phyloP scores from a whole-genome alignment of 176 grass and related monocot species.

The Ensete ventricosum region DNA sequence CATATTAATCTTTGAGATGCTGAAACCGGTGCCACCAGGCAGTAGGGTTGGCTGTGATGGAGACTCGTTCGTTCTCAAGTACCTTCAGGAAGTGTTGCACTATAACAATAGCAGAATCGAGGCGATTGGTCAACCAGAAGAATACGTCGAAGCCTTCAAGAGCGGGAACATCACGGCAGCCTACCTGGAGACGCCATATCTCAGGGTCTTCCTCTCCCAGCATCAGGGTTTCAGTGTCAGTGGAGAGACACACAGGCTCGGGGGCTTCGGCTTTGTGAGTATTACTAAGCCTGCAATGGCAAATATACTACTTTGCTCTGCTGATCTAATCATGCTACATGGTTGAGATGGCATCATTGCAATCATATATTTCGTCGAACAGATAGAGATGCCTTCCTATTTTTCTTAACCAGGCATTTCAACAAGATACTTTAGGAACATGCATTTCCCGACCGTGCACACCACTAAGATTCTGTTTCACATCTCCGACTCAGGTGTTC shows the following conservation, averaged over 20 bases:
- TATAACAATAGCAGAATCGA: not conserved
- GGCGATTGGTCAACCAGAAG: not conserved
- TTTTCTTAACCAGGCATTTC: too few relatives aligned
- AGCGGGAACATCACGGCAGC: conserved; percentile 26
- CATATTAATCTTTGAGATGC: conserved; percentile 16
- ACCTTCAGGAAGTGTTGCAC: conserved; percentile 12
- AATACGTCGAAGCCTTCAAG: not conserved
- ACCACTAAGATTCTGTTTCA: not conserved
- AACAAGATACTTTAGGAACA: too few relatives aligned
- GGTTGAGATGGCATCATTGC: too few relatives aligned
- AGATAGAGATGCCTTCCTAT: too few relatives aligned
- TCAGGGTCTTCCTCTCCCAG: conserved; percentile 23
- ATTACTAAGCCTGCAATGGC: too few relatives aligned
- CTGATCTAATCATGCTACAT: not conserved
- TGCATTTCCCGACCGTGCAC: too few relatives aligned
- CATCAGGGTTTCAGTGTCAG: conserved; percentile 11
- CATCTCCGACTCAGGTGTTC: conserved; percentile 1
- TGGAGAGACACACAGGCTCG: conserved; percentile 20
- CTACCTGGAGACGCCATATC: conserved; percentile 26
- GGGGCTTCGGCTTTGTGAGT: conserved; percentile 38
- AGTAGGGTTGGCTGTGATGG: conserved; percentile 19
- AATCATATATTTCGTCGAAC: too few relatives aligned
- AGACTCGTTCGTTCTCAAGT: conserved; percentile 23
- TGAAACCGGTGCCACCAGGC: not conserved
- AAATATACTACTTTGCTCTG: not conserved